Evolutionary conservation across 495 filamentous ascomycete genomes (phyloP).

Genomic region (Aspergillus ellipticus): DNA sequence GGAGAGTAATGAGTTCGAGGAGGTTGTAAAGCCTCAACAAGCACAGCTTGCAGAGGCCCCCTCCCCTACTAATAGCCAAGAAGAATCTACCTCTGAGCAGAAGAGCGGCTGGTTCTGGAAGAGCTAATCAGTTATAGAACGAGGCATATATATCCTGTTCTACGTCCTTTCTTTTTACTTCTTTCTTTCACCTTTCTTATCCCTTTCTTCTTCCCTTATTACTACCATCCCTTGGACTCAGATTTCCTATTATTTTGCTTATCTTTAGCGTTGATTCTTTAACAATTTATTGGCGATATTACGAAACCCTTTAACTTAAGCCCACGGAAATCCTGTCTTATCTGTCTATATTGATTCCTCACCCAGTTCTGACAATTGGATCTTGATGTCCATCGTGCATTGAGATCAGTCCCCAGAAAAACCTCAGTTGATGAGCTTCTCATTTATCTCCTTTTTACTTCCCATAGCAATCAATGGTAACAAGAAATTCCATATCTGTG

Average conservation of each 20-base stretch:
- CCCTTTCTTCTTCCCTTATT: constrained; percentile 8
- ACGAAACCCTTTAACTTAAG: too few relatives aligned
- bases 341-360: too few relatives aligned
- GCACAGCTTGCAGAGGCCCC: constrained; percentile 1
- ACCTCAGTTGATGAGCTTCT: too few relatives aligned
- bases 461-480: not conserved
- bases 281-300: constrained; percentile 4
- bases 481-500: not conserved
- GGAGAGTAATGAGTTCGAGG: constrained; percentile 48
- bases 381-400: too few relatives aligned
- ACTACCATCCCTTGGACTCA: not conserved
- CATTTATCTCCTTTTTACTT: too few relatives aligned
- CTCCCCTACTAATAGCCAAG: not conserved
- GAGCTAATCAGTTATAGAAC: constrained; percentile 15
- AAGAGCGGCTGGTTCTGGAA: constrained; percentile 46
- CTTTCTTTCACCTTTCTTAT: not conserved
- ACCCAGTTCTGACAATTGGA: too few relatives aligned
- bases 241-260: not conserved
- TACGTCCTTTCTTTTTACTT: not conserved
- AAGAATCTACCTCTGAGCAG: constrained; percentile 9
- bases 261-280: constrained; percentile 8
- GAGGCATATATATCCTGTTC: not conserved
- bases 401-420: too few relatives aligned
- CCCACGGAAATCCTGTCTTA: too few relatives aligned
- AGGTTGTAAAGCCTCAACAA: constrained; percentile 28